Percentiles rank a stretch among this genome's conserved stretches.
These are phyloP conservation scores for Fagopyrum tataricum DNA, from an alignment of 148 eudicot species.

Conservation along the genomic window DNA sequence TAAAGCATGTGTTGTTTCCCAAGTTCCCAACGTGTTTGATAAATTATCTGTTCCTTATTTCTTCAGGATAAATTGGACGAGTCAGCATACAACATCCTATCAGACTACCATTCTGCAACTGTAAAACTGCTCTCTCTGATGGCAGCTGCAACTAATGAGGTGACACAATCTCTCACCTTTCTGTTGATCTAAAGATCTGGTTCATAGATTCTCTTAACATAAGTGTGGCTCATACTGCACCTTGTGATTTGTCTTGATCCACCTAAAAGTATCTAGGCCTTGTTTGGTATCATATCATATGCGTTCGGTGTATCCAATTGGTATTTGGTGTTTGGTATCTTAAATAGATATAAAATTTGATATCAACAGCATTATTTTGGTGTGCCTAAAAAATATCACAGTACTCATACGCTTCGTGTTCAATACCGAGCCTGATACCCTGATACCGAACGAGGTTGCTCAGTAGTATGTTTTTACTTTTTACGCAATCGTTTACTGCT, in stretches of 20 bases:
- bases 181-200: neutral
- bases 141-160: slow-evolving; percentile 71
- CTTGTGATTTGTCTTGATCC: neutral
- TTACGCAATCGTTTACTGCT: neutral
- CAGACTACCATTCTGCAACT: slow-evolving; percentile 86
- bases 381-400: no score
- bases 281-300: no score
- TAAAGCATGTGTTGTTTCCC: neutral
- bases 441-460: neutral
- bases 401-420: no score
- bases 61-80: slow-evolving; percentile 82
- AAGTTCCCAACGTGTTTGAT: neutral
- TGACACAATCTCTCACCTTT: slow-evolving; percentile 22
- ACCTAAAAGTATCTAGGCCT: neutral
- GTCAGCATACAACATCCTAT: slow-evolving; percentile 58
- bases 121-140: slow-evolving; percentile 70
- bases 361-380: no score
- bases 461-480: neutral
- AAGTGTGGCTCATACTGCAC: neutral
- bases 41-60: slow-evolving; percentile 8
- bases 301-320: no score
- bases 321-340: no score
- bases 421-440: no score
- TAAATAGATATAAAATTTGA: no score
- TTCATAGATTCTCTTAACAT: neutral